These are phyloP conservation scores for Agroathelia rolfsii DNA, from an alignment of 1,284 basidiomycete species.

Conservation along the genomic window DNA sequence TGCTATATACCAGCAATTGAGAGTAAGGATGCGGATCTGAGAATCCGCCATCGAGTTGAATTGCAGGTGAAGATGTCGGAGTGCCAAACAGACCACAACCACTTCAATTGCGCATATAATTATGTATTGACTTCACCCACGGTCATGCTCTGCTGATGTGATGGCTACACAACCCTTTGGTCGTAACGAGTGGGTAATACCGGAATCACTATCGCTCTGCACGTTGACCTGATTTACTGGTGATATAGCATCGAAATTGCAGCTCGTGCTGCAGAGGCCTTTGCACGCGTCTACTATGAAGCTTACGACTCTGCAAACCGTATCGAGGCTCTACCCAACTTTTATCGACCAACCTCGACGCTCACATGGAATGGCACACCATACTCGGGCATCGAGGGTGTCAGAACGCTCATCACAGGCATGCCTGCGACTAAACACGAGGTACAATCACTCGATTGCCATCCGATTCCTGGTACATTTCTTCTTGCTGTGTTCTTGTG, in stretches of 20 bases:
- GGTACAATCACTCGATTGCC: constrained; percentile 78
- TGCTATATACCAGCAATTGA: constrained; percentile 73
- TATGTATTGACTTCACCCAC: too few species aligned
- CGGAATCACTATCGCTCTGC: too few species aligned
- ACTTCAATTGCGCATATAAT: too few species aligned
- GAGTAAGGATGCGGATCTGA: constrained; percentile 53
- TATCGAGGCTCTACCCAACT: constrained; percentile 58
- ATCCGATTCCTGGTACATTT: constrained; percentile 69
- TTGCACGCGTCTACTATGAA: constrained; percentile 68
- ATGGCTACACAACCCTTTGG: too few species aligned
- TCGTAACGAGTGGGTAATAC: too few species aligned
- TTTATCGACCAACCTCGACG: constrained; percentile 67
- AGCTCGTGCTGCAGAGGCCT: constrained; percentile 69
- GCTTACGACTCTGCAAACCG: constrained; percentile 70
- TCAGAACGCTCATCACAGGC: constrained; percentile 51
- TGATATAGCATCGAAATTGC: constrained; percentile 78
- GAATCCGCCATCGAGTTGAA: constrained; percentile 25
- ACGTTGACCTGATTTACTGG: too few species aligned
- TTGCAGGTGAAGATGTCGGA: constrained; percentile 1
- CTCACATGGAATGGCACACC: constrained; percentile 82
- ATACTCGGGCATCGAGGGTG: constrained; percentile 57
- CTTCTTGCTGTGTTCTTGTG: constrained; percentile 1
- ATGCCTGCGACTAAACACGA: constrained; percentile 75
- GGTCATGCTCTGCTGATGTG: too few species aligned
- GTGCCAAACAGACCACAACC: too few species aligned